phyloP scores from a whole-genome alignment of 2,329 filamentous ascomycete species.

The Claviceps arundinis region DNA sequence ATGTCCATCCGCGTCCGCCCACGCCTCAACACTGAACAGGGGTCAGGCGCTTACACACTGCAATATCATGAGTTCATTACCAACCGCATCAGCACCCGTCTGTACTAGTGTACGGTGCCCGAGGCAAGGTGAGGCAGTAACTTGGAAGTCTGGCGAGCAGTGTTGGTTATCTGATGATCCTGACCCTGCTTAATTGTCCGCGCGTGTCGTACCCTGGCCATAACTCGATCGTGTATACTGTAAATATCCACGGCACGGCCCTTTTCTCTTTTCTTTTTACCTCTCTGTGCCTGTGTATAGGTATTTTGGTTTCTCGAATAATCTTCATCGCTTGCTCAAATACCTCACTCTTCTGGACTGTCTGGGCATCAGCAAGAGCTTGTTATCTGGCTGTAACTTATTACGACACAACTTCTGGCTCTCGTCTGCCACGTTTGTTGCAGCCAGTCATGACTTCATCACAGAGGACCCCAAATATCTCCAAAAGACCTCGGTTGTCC shows the following conservation, averaged over 20 bases:
- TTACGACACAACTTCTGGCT: background rate
- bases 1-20: background rate
- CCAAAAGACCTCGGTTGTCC: constrained; percentile 42
- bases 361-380: background rate
- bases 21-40: constrained; percentile 1
- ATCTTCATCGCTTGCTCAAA: background rate
- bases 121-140: background rate
- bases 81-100: constrained; percentile 1
- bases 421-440: background rate
- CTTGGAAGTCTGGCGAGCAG: background rate
- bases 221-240: background rate
- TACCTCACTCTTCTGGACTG: background rate
- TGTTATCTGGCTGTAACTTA: background rate
- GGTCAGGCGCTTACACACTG: constrained; percentile 16
- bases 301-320: background rate
- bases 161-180: background rate
- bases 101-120: background rate
- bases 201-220: background rate
- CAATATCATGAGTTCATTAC: background rate
- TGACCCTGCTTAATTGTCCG: background rate
- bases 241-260: background rate
- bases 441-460: constrained; percentile 13
- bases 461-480: constrained; percentile 1
- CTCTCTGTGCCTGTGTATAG: background rate
- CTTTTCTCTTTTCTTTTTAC: background rate